These are phyloP conservation scores for Baorangia bicolor DNA, from an alignment of 768 basidiomycete genomes.

Conservation along the genomic window DNA sequence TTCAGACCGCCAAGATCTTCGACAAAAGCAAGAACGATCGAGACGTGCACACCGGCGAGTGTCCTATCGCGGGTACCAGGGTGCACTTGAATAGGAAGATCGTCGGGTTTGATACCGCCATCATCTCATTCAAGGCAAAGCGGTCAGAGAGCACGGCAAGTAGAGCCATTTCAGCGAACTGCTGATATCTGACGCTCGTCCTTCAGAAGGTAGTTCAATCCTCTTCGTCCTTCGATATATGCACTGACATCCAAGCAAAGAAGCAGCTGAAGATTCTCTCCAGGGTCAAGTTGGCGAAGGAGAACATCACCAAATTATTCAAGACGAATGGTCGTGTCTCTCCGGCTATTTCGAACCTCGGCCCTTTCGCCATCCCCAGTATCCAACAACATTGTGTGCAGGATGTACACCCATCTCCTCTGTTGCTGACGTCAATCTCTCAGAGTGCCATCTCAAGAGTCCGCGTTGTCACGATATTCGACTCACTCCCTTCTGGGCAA, in stretches of 20 bases:
- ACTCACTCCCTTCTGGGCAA: neutral
- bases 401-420: neutral
- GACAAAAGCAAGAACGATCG: neutral
- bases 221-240: neutral
- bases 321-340: neutral
- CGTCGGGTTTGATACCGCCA: neutral
- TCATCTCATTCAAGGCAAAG: neutral
- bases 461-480: neutral
- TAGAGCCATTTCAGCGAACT: neutral
- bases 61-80: neutral
- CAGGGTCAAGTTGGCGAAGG: conserved; percentile 6
- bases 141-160: neutral
- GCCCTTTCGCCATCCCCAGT: neutral
- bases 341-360: neutral
- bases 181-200: neutral
- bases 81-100: neutral
- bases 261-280: neutral
- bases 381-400: neutral
- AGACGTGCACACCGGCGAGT: neutral
- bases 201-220: neutral
- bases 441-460: neutral
- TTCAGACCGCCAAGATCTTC: neutral
- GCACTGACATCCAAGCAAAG: neutral
- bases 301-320: conserved; percentile 3
- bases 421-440: neutral